Conservation (phyloP, 176 grass and related monocot genomes). For the Oropetium thomaeum region DNA sequence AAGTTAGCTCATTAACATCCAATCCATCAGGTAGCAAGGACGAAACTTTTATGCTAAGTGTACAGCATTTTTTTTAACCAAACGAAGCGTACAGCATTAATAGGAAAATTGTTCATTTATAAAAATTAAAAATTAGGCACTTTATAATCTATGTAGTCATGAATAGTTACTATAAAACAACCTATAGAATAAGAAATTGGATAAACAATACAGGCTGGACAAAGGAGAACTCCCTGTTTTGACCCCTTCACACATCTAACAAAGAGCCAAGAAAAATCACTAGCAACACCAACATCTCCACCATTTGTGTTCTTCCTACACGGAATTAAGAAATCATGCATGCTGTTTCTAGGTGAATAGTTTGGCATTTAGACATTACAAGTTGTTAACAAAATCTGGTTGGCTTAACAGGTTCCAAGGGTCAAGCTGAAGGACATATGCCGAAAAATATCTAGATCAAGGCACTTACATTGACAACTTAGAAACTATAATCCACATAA, state of each 20-base stretch:
- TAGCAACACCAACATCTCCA: neutral
- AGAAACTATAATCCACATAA: constrained; percentile 26
- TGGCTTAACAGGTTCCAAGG: constrained; percentile 52
- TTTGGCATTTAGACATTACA: constrained; percentile 6
- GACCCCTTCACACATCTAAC: constrained; percentile 3
- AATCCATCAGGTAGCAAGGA: neutral
- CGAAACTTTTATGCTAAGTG: neutral
- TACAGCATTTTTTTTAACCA: too few relatives aligned
- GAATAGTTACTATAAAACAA: constrained; percentile 1
- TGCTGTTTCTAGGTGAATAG: constrained; percentile 31
- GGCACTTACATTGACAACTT: constrained; percentile 9
- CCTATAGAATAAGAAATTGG: neutral
- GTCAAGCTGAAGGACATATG: constrained; percentile 40
- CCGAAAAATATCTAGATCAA: constrained; percentile 20
- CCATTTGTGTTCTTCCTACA: neutral
- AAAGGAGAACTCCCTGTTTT: neutral
- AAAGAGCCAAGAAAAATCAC: constrained; percentile 10
- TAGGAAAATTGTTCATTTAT: neutral
- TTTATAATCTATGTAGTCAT: neutral
- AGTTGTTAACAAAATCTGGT: constrained; percentile 11
- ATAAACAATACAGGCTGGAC: neutral
- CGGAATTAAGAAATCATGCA: constrained; percentile 1
- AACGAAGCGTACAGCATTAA: constrained; percentile 17
- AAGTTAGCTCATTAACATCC: constrained; percentile 8
- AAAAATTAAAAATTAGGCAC: neutral